phyloP scores from a whole-genome alignment of 306 rosid genomes.

The Prinsepia uniflora region DNA sequence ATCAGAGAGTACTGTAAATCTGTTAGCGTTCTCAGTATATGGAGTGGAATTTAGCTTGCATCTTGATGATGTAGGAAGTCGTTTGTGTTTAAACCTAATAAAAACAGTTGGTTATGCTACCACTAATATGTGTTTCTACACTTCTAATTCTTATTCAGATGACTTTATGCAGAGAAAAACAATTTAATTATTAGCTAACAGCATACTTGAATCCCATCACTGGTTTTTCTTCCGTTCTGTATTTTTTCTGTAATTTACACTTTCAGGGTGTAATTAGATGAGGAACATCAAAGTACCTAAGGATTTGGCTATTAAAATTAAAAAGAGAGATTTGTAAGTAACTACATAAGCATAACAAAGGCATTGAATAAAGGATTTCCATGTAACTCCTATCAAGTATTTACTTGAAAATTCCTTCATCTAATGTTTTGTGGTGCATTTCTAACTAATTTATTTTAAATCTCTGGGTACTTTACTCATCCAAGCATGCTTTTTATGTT shows the following conservation, averaged over 20 bases:
- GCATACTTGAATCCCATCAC: background rate
- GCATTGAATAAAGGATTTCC: too few species aligned
- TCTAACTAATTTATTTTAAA: too few species aligned
- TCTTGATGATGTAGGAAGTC: background rate
- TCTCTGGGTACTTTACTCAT: too few species aligned
- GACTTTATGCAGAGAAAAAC: background rate
- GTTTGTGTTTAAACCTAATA: background rate
- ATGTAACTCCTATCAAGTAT: too few species aligned
- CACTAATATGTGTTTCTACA: background rate
- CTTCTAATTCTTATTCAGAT: background rate
- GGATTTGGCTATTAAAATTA: too few species aligned
- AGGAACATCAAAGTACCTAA: too few species aligned
- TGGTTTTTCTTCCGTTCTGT: background rate
- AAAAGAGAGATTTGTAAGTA: too few species aligned
- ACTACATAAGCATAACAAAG: too few species aligned
- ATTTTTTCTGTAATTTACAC: too few species aligned
- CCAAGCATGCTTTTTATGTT: background rate
- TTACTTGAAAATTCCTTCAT: too few species aligned
- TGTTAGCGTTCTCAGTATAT: background rate
- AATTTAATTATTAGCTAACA: background rate
- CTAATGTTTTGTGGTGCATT: too few species aligned
- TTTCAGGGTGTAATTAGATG: too few species aligned
- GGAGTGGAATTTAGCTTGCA: background rate
- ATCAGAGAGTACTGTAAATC: background rate
- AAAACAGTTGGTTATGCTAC: background rate